Base-by-base conservation (phyloP, 2,329 filamentous ascomycete species). In the Talaromyces sp. region DNA sequence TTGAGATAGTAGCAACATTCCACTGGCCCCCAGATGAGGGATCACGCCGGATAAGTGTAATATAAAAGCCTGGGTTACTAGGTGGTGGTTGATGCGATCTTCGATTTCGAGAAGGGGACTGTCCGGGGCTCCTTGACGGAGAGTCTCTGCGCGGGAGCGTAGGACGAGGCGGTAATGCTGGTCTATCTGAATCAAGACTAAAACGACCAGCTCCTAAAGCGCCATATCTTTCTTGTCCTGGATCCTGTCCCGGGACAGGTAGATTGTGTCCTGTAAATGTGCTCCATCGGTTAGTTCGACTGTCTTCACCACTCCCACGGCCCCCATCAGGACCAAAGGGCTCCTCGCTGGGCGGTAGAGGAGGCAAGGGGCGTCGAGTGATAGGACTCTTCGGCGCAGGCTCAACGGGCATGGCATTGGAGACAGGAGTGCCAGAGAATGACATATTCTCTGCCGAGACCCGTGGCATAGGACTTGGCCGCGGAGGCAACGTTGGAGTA, bases 41-140 rank as follows among this genome's bases (percentile, higher is more conserved):
- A 66, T 91, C 86, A 58, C 88, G 83, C n/a, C 89, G 85, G 62
- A 91, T 90, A 13, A 92, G 70, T 0, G 84, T 86, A 41, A 79
- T 69, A 49, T 69, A 67, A 47, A 75, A 75, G 2, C 70, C 63
- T n/a, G 62, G 54, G 29, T 57, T 52, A 13, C 55, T 60, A 10
- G 51, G 35, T 41, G 54, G 37, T 19, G 41, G 37, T 13, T 52
- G 30, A 54, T 54, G 16, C 49, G 47, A 11, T 53, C 17, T 51
- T 40, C 45, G 51, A 29, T 52, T 47, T 17, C 63, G 58, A 40
- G 44, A 56, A 2, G 68, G 66, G 9, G 66, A 70, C 35, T 67
- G 64, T 5, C 59, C 64, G n/a, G 66, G 61, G 22, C 64, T 71
- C 54, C 60, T 58, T 8, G 58, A 51, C 11, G 65, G 58, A 13